Percentiles rank a stretch among this genome's conserved stretches.
Conservation (phyloP, 2,329 filamentous ascomycete genomes). For the Colletotrichum acutatum region DNA sequence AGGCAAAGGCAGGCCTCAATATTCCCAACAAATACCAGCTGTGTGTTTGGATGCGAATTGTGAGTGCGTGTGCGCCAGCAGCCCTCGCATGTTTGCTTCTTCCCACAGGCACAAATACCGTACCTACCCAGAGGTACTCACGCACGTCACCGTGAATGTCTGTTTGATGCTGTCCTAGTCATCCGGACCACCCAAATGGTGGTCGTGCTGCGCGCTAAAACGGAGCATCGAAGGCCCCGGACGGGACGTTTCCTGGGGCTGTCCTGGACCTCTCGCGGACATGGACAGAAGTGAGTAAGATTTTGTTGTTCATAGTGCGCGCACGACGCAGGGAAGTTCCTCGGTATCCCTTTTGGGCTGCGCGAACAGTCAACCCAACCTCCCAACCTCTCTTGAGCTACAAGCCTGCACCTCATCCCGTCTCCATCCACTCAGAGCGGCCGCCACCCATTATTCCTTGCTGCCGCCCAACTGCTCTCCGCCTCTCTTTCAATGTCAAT, state of each 20-base stretch:
- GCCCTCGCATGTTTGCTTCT: not conserved
- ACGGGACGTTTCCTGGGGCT: not conserved
- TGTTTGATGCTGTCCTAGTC: not conserved
- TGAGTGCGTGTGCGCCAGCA: not conserved
- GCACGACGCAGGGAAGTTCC: constrained; percentile 11
- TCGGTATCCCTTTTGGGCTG: constrained; percentile 32
- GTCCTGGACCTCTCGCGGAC: not conserved
- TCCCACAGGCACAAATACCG: not conserved
- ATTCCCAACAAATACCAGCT: not conserved
- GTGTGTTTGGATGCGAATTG: not conserved
- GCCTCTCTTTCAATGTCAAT: constrained; percentile 9
- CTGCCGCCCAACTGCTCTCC: constrained; percentile 30
- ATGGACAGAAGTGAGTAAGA: not conserved
- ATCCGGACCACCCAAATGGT: not conserved
- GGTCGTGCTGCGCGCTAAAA: not conserved
- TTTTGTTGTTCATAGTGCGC: constrained; percentile 9
- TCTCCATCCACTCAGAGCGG: constrained; percentile 31
- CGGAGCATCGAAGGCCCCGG: not conserved
- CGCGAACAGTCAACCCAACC: constrained; percentile 23
- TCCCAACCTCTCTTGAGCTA: constrained; percentile 11
- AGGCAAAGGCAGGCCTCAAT: not conserved
- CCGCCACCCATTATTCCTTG: constrained; percentile 32
- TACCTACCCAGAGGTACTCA: not conserved
- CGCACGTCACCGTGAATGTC: not conserved
- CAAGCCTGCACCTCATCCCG: constrained; percentile 28